These are phyloP conservation scores for Silene latifolia DNA, from an alignment of 148 eudicot genomes.

Conservation along the genomic window DNA sequence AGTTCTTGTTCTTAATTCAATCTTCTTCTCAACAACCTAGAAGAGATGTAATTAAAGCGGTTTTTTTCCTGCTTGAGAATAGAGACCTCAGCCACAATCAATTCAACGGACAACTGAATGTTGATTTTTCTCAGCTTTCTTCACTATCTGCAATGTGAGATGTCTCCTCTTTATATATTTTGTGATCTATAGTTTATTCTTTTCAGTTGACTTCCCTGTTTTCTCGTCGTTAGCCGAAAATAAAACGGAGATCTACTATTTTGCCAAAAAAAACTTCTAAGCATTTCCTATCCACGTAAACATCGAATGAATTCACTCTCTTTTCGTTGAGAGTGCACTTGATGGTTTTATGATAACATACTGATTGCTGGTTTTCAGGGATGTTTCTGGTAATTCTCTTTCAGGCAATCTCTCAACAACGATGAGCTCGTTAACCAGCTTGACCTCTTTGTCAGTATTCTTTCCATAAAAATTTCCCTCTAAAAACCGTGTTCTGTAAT, in stretches of 20 bases:
- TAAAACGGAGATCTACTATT: not conserved
- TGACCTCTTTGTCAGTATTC: slow-evolving; percentile 61
- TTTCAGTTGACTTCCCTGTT: not conserved
- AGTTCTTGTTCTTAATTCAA: slow-evolving; percentile 26
- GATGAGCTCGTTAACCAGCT: slow-evolving; percentile 59
- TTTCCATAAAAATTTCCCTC: not conserved
- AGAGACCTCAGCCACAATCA: slow-evolving; percentile 91
- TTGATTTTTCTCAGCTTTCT: slow-evolving; percentile 56
- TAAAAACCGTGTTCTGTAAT: not conserved
- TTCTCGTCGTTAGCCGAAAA: not conserved
- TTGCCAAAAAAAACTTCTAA: not conserved
- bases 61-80: slow-evolving; percentile 19
- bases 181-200: too few relatives aligned
- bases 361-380: slow-evolving; percentile 45
- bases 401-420: slow-evolving; percentile 67
- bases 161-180: slow-evolving; percentile 10
- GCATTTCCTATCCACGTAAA: slow-evolving; percentile 3
- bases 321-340: not conserved
- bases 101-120: slow-evolving; percentile 52
- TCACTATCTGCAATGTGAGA: slow-evolving; percentile 68
- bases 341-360: not conserved
- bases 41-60: not conserved
- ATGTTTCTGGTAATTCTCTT: slow-evolving; percentile 61
- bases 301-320: not conserved
- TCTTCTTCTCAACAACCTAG: not conserved